Conservation (phyloP, 1,284 basidiomycete species). For the Exobasidium cylindrosporum region DNA sequence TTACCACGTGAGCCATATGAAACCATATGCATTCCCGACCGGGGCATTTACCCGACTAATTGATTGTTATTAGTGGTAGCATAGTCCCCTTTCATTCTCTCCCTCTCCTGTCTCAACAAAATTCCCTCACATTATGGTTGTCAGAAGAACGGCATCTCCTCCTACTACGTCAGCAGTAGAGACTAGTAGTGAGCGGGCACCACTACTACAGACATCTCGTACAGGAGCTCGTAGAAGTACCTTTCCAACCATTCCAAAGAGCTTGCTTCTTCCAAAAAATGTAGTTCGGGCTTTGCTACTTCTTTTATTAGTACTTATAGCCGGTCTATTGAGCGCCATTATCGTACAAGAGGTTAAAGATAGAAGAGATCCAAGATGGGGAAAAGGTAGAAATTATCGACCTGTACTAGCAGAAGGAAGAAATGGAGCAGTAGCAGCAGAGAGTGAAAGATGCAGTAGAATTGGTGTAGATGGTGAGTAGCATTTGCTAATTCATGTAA, state of each 20-base stretch:
- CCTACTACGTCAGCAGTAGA: background rate
- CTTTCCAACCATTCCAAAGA: background rate
- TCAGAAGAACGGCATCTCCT: background rate
- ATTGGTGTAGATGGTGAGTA: slow-evolving; percentile 37
- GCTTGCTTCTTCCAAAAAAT: background rate
- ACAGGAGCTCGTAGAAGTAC: background rate
- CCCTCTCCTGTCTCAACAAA: background rate
- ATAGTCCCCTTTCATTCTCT: background rate
- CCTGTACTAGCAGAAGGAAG: slow-evolving; percentile 23
- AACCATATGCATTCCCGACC: too few species aligned
- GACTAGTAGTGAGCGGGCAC: slow-evolving; percentile 4
- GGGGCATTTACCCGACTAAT: too few species aligned
- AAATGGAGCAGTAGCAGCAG: slow-evolving; percentile 39
- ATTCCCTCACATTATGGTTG: background rate
- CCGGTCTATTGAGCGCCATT: slow-evolving; percentile 2
- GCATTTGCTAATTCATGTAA: slow-evolving; percentile 9
- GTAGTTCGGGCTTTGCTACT: background rate
- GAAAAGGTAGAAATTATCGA: slow-evolving; percentile 5
- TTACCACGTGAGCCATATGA: too few species aligned
- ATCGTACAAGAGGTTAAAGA: slow-evolving; percentile 5
- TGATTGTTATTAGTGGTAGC: too few species aligned
- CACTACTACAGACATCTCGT: background rate
- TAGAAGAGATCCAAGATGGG: slow-evolving; percentile 11
- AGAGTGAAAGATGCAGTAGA: slow-evolving; percentile 30
- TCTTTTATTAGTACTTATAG: background rate